These are phyloP conservation scores for Podila minutissima DNA, from an alignment of 192 early-diverging fungal genomes.

Conservation along the genomic window DNA sequence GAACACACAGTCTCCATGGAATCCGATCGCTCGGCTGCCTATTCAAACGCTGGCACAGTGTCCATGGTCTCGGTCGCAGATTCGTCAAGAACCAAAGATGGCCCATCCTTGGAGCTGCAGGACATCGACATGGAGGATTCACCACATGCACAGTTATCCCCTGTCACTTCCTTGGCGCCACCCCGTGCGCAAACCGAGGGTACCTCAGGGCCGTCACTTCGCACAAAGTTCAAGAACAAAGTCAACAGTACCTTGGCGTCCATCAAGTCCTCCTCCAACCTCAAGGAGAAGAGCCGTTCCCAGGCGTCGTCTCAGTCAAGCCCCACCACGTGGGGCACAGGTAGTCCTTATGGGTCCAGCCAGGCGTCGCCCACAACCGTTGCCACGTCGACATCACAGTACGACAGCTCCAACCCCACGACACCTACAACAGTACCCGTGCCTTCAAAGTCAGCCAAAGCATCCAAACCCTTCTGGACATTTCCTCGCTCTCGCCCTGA, in stretches of 20 bases:
- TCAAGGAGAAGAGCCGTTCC: conserved; percentile 6
- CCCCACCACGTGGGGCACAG: not conserved
- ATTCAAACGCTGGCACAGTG: not conserved
- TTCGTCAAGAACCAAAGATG: not conserved
- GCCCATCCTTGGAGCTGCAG: not conserved
- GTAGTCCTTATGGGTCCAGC: not conserved
- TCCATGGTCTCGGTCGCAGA: not conserved
- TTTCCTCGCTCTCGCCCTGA: conserved; percentile 10
- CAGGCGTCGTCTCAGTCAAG: conserved; percentile 1
- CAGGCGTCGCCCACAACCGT: not conserved
- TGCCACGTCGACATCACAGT: not conserved
- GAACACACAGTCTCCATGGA: not conserved
- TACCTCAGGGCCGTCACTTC: conserved; percentile 14
- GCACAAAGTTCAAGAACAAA: conserved; percentile 40
- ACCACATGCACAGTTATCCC: not conserved
- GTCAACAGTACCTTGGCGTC: conserved; percentile 41
- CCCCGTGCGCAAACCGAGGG: not conserved
- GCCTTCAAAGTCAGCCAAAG: not conserved
- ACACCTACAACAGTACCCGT: conserved; percentile 1
- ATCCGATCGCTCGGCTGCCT: not conserved
- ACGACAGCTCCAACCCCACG: not conserved
- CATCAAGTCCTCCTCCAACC: conserved; percentile 39
- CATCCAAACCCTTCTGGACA: conserved; percentile 33
- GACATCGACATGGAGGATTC: not conserved
- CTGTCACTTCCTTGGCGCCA: not conserved